Evolutionary conservation across 2,329 filamentous ascomycete genomes (phyloP), one percentile per base, ranked within the genome.

Genomic region (Tolypocladium ovalisporum): DNA sequence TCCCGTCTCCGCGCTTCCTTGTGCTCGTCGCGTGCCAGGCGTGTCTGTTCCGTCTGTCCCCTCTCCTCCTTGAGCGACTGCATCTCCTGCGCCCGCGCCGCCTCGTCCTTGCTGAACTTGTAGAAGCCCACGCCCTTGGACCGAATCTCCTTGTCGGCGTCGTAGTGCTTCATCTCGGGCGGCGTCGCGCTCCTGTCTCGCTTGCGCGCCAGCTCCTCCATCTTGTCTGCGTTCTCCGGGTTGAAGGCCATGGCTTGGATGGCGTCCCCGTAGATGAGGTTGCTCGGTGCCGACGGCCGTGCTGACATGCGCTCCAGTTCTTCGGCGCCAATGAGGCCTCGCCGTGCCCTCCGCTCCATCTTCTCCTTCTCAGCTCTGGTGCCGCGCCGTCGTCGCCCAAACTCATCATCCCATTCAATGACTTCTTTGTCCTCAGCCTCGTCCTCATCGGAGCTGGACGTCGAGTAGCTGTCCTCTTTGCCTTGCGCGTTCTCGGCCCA

Each of bases 101-200:
- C 84, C 67, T 87, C 85, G 70, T 96, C 88, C 62, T 81, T 82
- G 58, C 87, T 90, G 69, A 99, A 97, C 57, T 88, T 85, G 75
- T 91, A 97, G 73, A 97, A 99, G 0, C 89, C 94, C 0, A 89
- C 89, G 4, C 94, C 94, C 65, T 94, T 93, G 51, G 84, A 90
- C 60, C 94, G 79, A 54, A 96, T 85, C 78, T 99, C 94, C 60
- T 80, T 81, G 60, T 83, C 82, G 1, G 90, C 90, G 70, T 97
- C 88, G 72, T 97, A 99, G 73, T 97, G 93, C 65, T 80, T 79
- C 64, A 87, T 83, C 9, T 86, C 83, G 7, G 91, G 92, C 56
- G 92, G 90, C 54, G 92, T 96, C 55, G 86, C 78, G 64, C 85
- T 87, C 57, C 86, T 81, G 73, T 97, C 91, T 52, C 91, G 81